phyloP scores from a whole-genome alignment of 1,284 basidiomycete species.

The Schizopora paradoxa region DNA sequence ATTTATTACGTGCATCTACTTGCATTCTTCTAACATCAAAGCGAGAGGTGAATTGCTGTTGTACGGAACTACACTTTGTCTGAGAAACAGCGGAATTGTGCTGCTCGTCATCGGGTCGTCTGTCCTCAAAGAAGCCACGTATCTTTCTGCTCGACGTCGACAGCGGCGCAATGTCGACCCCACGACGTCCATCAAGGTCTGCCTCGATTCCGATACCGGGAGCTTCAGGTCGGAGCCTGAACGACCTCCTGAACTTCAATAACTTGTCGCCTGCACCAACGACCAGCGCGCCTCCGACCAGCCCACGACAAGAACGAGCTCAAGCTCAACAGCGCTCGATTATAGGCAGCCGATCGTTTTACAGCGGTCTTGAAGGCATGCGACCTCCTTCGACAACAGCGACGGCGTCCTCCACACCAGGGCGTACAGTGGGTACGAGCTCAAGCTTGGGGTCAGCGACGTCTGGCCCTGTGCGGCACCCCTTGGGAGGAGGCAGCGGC shows the following conservation, averaged over 20 bases:
- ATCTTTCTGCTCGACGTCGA: too few species aligned
- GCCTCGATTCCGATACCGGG: slow-evolving; percentile 16
- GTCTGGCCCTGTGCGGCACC: slow-evolving; percentile 2
- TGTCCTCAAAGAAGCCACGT: too few species aligned
- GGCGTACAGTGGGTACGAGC: background rate
- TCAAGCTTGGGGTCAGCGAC: slow-evolving; percentile 9
- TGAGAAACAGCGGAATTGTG: too few species aligned
- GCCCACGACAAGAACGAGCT: slow-evolving; percentile 6
- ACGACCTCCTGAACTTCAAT: slow-evolving; percentile 17
- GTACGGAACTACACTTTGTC: too few species aligned
- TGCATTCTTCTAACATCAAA: too few species aligned
- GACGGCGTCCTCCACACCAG: background rate
- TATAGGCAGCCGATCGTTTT: slow-evolving; percentile 2
- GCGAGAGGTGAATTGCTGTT: too few species aligned
- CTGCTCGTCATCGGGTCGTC: too few species aligned
- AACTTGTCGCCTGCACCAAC: slow-evolving; percentile 7
- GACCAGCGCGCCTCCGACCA: background rate
- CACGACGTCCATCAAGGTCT: slow-evolving; percentile 15
- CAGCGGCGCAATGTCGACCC: slow-evolving; percentile 14
- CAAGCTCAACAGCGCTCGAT: slow-evolving; percentile 1
- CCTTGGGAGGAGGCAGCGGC: slow-evolving; percentile 15
- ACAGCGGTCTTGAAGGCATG: slow-evolving; percentile 11
- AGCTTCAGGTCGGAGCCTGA: slow-evolving; percentile 12
- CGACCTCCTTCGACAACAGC: slow-evolving; percentile 2
- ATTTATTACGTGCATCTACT: too few species aligned